Evolutionary conservation across 192 early-diverging fungal genomes (phyloP).

Genomic region (Allomyces macrogynus): DNA sequence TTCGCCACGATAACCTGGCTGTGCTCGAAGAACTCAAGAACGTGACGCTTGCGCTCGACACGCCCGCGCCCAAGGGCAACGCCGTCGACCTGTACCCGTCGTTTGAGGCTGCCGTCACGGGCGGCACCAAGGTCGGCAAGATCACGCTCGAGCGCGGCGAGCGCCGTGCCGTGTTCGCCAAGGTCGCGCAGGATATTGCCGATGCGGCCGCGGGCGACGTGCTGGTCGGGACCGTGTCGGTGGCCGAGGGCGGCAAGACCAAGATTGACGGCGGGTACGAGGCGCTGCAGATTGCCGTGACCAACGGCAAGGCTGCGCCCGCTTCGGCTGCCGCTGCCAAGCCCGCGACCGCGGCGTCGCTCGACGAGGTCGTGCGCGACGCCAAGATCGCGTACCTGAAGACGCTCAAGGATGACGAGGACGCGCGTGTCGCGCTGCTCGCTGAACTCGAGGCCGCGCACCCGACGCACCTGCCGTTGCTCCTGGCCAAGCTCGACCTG

Average conservation of each 20-base stretch:
- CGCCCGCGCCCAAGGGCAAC: constrained; percentile 29
- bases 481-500: constrained; percentile 29
- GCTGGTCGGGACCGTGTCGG: constrained; percentile 44
- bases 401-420: constrained; percentile 42
- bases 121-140: constrained; percentile 24
- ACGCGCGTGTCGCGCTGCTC: constrained; percentile 28
- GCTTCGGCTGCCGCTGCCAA: constrained; percentile 25
- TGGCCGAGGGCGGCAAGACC: constrained; percentile 21
- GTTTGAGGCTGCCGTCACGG: constrained; percentile 36
- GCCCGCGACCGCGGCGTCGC: constrained; percentile 16
- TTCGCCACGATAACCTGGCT: constrained; percentile 42
- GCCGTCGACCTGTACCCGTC: constrained; percentile 27
- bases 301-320: constrained; percentile 17
- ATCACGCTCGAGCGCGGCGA: constrained; percentile 31
- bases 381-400: constrained; percentile 58
- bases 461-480: constrained; percentile 29
- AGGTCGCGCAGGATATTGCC: constrained; percentile 20
- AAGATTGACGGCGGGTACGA: constrained; percentile 7
- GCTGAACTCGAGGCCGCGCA: constrained; percentile 40
- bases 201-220: constrained; percentile 60
- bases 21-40: constrained; percentile 55
- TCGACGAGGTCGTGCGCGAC: constrained; percentile 56
- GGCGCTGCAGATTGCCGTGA: background rate
- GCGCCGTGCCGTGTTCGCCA: constrained; percentile 15
- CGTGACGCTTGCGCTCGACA: constrained; percentile 42